Conservation (phyloP, 2,329 filamentous ascomycete species). For the Bipolaris oryzae region DNA sequence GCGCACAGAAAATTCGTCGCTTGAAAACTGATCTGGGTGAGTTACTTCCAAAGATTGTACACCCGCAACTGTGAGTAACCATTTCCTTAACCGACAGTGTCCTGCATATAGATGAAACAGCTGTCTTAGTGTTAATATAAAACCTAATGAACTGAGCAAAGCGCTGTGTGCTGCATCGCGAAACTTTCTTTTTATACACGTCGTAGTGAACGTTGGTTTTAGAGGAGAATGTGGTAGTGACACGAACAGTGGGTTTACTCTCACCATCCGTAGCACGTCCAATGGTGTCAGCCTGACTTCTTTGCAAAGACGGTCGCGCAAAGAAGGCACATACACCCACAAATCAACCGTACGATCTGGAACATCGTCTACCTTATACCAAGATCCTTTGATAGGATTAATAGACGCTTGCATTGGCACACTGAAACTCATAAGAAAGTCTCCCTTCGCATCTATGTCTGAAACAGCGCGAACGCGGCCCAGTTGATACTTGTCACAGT, state of each 20-base stretch:
- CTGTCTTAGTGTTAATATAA: not conserved
- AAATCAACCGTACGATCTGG: conserved; percentile 1
- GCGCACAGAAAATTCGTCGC: not conserved
- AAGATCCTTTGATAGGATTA: not conserved
- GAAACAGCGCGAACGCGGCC: not conserved
- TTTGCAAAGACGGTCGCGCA: conserved; percentile 2
- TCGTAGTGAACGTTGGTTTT: not conserved
- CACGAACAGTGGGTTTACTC: not conserved
- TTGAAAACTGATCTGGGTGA: not conserved
- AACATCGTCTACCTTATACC: conserved; percentile 2
- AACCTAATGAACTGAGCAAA: not conserved
- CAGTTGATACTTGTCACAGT: conserved; percentile 5
- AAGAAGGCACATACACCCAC: conserved; percentile 6
- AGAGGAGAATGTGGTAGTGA: not conserved
- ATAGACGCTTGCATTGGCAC: not conserved
- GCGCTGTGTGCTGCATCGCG: not conserved
- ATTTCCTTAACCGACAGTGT: conserved; percentile 1
- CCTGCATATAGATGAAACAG: not conserved
- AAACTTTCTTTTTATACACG: not conserved
- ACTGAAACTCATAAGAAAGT: conserved; percentile 7
- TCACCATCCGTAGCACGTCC: not conserved
- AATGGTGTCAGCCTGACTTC: conserved; percentile 2
- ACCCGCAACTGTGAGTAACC: conserved; percentile 1
- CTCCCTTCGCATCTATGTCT: not conserved
- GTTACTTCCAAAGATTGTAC: not conserved